These are phyloP conservation scores for Pluteus cervinus DNA, from an alignment of 768 basidiomycete genomes.

Conservation along the genomic window DNA sequence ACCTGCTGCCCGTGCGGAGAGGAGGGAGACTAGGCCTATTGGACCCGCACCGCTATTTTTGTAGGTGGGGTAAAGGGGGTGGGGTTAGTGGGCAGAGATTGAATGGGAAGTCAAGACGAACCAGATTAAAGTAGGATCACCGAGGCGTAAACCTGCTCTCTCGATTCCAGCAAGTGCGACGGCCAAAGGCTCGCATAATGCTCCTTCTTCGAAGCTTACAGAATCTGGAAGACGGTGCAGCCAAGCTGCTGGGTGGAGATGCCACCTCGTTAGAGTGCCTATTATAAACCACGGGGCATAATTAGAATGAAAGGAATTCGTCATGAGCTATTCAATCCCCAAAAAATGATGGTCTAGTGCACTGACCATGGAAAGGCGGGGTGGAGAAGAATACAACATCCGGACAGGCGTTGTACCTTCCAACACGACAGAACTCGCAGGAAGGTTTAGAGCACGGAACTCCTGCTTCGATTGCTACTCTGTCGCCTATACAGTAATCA, in stretches of 20 bases:
- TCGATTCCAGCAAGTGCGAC: constrained; percentile 67
- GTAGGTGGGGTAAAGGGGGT: not conserved
- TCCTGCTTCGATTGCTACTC: constrained; percentile 66
- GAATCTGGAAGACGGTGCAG: constrained; percentile 57
- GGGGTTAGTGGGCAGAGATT: not conserved
- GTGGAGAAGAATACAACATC: constrained; percentile 65
- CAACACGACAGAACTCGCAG: constrained; percentile 58
- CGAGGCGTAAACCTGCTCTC: constrained; percentile 56
- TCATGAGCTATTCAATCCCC: not conserved
- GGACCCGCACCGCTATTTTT: constrained; percentile 55
- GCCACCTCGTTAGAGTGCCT: constrained; percentile 64
- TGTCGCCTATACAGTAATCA: constrained; percentile 49
- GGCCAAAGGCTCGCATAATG: constrained; percentile 61
- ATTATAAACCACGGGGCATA: not conserved
- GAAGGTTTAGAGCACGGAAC: constrained; percentile 59
- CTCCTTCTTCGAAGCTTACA: constrained; percentile 62
- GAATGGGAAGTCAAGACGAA: constrained; percentile 23
- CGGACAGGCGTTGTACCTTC: constrained; percentile 59
- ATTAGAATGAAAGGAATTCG: not conserved
- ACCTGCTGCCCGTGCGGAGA: constrained; percentile 62
- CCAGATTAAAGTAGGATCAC: constrained; percentile 60
- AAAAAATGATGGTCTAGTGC: not conserved
- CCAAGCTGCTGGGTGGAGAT: constrained; percentile 63
- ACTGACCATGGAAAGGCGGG: constrained; percentile 56
- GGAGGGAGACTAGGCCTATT: constrained; percentile 55